These are phyloP conservation scores for Pythium scleroteichum DNA, from an alignment of 352 stramenopile genomes.

Conservation along the genomic window DNA sequence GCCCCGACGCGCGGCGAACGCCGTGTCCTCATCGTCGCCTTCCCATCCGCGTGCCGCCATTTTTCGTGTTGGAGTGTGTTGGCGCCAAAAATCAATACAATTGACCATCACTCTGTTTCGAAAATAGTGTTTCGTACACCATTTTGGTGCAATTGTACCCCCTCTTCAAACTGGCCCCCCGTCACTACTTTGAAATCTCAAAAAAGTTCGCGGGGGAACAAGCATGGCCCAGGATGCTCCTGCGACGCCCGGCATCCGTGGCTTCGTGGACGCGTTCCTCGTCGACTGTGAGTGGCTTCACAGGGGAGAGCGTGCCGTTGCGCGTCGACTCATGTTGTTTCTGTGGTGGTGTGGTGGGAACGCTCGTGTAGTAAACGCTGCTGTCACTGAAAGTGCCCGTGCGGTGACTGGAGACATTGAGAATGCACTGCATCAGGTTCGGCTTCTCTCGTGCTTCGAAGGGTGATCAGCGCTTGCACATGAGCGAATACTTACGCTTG, in stretches of 20 bases:
- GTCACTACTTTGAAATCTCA: slow-evolving; percentile 30
- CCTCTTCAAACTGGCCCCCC: background rate
- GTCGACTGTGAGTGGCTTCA: slow-evolving; percentile 46
- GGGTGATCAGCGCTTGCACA: background rate
- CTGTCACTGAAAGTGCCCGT: slow-evolving; percentile 48
- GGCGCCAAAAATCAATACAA: slow-evolving; percentile 26
- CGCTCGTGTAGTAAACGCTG: slow-evolving; percentile 37
- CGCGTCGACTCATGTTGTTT: slow-evolving; percentile 9
- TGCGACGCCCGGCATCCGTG: slow-evolving; percentile 15
- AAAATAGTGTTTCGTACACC: slow-evolving; percentile 17
- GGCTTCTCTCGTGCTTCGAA: background rate
- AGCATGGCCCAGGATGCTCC: slow-evolving; percentile 1
- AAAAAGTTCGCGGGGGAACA: slow-evolving; percentile 6
- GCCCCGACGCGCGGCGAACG: slow-evolving; percentile 28
- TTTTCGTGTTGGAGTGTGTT: slow-evolving; percentile 14
- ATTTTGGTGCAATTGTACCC: slow-evolving; percentile 5
- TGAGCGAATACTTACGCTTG: no score
- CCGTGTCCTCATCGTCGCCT: slow-evolving; percentile 45
- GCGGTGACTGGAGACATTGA: slow-evolving; percentile 66
- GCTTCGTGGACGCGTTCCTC: slow-evolving; percentile 57
- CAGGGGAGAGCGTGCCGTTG: background rate
- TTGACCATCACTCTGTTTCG: slow-evolving; percentile 11
- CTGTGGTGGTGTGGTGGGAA: background rate
- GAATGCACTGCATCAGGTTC: slow-evolving; percentile 66
- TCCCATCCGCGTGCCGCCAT: slow-evolving; percentile 65